These are phyloP conservation scores for Centella asiatica DNA, from an alignment of 129 eudicot genomes.

Conservation along the genomic window DNA sequence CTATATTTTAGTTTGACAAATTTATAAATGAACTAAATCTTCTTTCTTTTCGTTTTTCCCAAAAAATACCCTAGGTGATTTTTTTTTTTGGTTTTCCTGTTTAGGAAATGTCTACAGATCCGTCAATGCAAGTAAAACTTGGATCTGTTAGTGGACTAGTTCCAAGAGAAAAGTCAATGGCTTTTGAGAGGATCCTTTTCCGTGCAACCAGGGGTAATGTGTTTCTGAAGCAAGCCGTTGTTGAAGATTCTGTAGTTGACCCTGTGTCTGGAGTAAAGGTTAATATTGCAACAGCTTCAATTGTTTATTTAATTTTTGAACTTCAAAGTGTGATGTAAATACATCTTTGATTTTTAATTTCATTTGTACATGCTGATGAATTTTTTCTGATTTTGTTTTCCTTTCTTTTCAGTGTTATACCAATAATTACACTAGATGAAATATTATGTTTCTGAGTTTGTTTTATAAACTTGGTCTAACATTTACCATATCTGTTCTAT, in stretches of 20 bases:
- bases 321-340: not conserved
- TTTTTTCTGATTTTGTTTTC: too few species aligned
- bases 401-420: too few species aligned
- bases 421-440: too few species aligned
- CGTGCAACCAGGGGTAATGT: constrained; percentile 99
- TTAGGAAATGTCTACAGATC: constrained; percentile 54
- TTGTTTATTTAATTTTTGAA: not conserved
- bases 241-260: constrained; percentile 78
- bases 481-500: not conserved
- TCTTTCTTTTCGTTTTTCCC: not conserved
- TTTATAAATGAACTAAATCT: not conserved
- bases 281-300: constrained; percentile 8
- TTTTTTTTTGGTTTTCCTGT: constrained; percentile 4
- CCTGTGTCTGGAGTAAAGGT: constrained; percentile 86
- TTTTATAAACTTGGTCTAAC: not conserved
- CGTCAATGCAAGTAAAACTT: constrained; percentile 65
- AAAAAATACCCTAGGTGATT: constrained; percentile 11
- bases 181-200: constrained; percentile 88
- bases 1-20: constrained; percentile 7
- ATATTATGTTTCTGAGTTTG: not conserved
- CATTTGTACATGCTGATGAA: not conserved
- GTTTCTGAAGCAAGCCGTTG: constrained; percentile 85
- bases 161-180: constrained; percentile 55
- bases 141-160: constrained; percentile 88
- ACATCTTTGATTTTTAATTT: not conserved